A percentile compares a stretch with the other conserved stretches of the same genome.
Conservation (phyloP, 352 stramenopile genomes). For the Blastocystis sp. region DNA sequence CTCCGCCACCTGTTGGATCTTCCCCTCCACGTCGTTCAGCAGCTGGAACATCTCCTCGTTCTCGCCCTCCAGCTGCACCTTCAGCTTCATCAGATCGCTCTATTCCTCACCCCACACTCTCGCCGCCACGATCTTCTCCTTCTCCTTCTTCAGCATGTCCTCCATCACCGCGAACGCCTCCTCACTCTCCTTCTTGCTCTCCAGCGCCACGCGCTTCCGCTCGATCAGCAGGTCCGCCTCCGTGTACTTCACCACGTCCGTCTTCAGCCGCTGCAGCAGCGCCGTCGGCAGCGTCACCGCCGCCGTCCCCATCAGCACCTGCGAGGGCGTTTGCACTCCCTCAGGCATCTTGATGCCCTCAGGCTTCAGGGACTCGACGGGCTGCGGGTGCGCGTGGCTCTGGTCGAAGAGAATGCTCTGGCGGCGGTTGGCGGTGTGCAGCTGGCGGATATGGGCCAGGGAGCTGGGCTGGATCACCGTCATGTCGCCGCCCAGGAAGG, state of each 20-base stretch:
- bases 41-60: conserved; percentile 32
- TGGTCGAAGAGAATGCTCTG: conserved; percentile 5
- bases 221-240: conserved; percentile 20
- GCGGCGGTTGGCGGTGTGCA: neutral
- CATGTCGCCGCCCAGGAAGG: too few species aligned
- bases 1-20: neutral
- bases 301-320: neutral
- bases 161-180: neutral
- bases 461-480: too few species aligned
- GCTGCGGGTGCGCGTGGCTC: neutral
- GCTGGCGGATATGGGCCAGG: neutral
- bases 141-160: neutral
- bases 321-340: neutral
- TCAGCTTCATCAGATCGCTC: neutral
- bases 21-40: conserved; percentile 5
- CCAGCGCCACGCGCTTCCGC: neutral
- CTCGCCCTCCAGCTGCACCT: conserved; percentile 2
- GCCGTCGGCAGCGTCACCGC: neutral
- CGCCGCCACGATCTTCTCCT: neutral
- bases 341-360: too few species aligned
- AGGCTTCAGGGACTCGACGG: too few species aligned
- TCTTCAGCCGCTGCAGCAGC: neutral
- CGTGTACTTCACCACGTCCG: neutral
- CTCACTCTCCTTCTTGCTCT: neutral
- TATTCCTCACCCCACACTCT: neutral